These are phyloP conservation scores for Apophysomyces trapeziformis DNA, from an alignment of 371 early-diverging fungal species.

Conservation along the genomic window DNA sequence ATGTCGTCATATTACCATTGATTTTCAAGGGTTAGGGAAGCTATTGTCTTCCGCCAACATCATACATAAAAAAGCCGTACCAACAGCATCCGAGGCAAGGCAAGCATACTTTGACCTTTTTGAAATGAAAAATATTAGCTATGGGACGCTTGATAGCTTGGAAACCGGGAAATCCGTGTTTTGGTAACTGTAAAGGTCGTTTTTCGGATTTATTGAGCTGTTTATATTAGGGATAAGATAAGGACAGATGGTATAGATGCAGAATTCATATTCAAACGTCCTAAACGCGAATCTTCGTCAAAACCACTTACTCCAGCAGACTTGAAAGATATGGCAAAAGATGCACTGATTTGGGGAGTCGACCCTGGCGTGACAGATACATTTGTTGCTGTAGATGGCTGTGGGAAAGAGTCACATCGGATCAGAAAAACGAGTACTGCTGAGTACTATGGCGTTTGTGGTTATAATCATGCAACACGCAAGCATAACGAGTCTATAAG, in stretches of 20 bases:
- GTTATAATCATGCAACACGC: neutral
- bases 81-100: neutral
- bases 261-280: constrained; percentile 6
- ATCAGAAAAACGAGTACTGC: constrained; percentile 7
- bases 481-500: neutral
- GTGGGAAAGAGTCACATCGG: neutral
- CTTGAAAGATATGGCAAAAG: neutral
- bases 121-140: constrained; percentile 3
- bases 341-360: constrained; percentile 14
- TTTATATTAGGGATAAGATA: neutral
- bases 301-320: neutral
- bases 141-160: neutral
- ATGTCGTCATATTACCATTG: neutral
- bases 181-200: neutral
- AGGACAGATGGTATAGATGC: constrained; percentile 6
- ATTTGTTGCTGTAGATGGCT: constrained; percentile 19
- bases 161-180: constrained; percentile 10
- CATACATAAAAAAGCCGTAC: neutral
- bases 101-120: constrained; percentile 9
- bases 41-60: neutral
- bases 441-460: constrained; percentile 16
- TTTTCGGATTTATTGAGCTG: neutral
- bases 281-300: neutral
- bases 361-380: constrained; percentile 21
- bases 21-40: constrained; percentile 8